A percentile compares a stretch with the other conserved stretches of the same genome.
Conservation (phyloP, 257 asterid genomes). For the Buddleja alternifolia region DNA sequence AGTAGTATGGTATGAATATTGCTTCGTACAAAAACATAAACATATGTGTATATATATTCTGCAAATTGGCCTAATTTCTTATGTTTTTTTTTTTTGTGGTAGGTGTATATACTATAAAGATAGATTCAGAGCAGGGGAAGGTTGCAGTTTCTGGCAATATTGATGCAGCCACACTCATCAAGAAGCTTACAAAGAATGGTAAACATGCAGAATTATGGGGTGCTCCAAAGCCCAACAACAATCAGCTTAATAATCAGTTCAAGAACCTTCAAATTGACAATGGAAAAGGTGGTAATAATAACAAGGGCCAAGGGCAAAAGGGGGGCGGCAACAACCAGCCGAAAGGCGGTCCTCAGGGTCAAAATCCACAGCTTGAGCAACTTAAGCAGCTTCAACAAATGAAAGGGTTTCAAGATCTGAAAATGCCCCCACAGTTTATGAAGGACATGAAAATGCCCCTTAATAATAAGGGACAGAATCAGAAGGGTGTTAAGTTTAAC, state of each 20-base stretch:
- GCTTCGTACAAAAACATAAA: too few relatives aligned
- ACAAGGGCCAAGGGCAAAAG: constrained; percentile 45
- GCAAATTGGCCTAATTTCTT: background rate
- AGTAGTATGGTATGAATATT: too few relatives aligned
- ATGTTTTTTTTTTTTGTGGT: background rate
- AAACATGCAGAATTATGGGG: constrained; percentile 97
- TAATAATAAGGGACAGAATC: constrained; percentile 40
- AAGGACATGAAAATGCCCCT: constrained; percentile 55
- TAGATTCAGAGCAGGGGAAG: constrained; percentile 86
- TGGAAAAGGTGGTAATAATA: constrained; percentile 57
- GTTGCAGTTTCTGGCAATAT: constrained; percentile 90
- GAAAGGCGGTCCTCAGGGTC: constrained; percentile 33
- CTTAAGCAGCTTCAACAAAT: constrained; percentile 58
- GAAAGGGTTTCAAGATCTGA: constrained; percentile 63
- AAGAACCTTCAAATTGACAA: constrained; percentile 65
- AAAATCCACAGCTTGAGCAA: constrained; percentile 46
- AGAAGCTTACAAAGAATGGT: constrained; percentile 85
- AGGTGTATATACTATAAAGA: constrained; percentile 79
- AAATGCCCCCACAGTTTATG: constrained; percentile 50
- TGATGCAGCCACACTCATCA: constrained; percentile 73
- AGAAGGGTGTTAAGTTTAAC: constrained; percentile 60
- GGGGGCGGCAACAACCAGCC: constrained; percentile 38
- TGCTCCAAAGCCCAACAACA: constrained; percentile 56
- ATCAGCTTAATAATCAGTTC: constrained; percentile 64
- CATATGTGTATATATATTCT: too few relatives aligned